A percentile compares a stretch with the other conserved stretches of the same genome.
Conservation (phyloP, 306 rosid genomes). For the Rosa rugosa region DNA sequence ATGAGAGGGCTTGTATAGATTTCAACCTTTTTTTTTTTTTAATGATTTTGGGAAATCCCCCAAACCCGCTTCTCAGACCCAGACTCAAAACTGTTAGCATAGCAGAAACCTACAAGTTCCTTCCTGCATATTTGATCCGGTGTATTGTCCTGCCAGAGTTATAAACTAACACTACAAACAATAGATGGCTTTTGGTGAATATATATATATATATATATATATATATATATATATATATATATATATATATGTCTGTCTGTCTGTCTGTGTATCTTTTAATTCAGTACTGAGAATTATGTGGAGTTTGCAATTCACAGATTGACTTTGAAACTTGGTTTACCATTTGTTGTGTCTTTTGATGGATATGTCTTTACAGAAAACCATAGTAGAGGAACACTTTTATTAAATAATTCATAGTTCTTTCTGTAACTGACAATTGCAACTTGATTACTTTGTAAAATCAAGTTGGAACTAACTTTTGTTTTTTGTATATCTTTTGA, state of each 20-base stretch:
- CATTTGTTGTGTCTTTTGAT: neutral
- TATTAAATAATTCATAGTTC: neutral
- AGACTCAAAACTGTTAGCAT: neutral
- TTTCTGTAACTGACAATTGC: neutral
- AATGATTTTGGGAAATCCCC: neutral
- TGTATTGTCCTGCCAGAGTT: neutral
- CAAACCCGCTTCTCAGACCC: neutral
- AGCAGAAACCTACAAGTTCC: neutral
- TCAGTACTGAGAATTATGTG: neutral
- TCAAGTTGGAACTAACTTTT: conserved; percentile 17
- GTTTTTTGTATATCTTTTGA: conserved; percentile 7
- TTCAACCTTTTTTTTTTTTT: neutral
- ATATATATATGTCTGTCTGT: no score
- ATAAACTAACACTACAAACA: neutral
- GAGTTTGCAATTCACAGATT: neutral
- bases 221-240: no score
- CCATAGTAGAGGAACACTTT: neutral
- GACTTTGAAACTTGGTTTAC: neutral
- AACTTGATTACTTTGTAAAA: neutral
- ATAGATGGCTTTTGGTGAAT: neutral
- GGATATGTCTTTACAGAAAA: neutral
- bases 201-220: no score
- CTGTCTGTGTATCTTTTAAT: no score
- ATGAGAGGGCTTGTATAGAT: neutral
- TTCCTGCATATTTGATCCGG: neutral